Conservation (phyloP, 371 early-diverging fungal species). For the Thermomucor indicae-seudaticae region DNA sequence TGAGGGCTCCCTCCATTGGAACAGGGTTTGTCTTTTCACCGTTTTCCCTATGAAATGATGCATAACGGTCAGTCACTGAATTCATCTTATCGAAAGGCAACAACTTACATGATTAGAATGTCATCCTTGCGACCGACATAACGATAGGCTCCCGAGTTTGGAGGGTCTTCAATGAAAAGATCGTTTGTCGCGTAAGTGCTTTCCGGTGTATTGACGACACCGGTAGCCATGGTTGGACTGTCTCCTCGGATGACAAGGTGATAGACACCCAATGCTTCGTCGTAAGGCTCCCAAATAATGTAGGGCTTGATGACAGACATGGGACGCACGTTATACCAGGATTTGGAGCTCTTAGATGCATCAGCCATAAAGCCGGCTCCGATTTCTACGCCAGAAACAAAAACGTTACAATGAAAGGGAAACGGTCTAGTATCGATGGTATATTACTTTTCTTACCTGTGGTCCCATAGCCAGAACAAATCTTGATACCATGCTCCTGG, state of each 20-base stretch:
- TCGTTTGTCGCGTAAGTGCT: slow-evolving; percentile 32
- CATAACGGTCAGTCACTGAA: no score
- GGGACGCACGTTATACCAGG: no score
- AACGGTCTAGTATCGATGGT: no score
- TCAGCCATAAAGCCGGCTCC: no score
- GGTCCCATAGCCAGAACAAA: slow-evolving; percentile 9
- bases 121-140: slow-evolving; percentile 32
- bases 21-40: slow-evolving; percentile 43
- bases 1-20: slow-evolving; percentile 30
- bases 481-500: slow-evolving; percentile 1
- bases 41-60: no score
- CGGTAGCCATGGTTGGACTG: slow-evolving; percentile 12
- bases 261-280: neutral
- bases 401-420: no score
- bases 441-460: slow-evolving; percentile 9
- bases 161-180: slow-evolving; percentile 13
- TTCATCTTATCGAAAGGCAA: no score
- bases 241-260: slow-evolving; percentile 10
- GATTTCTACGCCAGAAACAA: no score
- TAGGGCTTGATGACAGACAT: no score
- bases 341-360: no score
- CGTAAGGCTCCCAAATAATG: slow-evolving; percentile 5
- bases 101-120: slow-evolving; percentile 28
- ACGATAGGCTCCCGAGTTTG: slow-evolving; percentile 9
- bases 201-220: slow-evolving; percentile 15